phyloP scores from a whole-genome alignment of 1,284 basidiomycete genomes.

The Cutaneotrichosporon cutaneum region DNA sequence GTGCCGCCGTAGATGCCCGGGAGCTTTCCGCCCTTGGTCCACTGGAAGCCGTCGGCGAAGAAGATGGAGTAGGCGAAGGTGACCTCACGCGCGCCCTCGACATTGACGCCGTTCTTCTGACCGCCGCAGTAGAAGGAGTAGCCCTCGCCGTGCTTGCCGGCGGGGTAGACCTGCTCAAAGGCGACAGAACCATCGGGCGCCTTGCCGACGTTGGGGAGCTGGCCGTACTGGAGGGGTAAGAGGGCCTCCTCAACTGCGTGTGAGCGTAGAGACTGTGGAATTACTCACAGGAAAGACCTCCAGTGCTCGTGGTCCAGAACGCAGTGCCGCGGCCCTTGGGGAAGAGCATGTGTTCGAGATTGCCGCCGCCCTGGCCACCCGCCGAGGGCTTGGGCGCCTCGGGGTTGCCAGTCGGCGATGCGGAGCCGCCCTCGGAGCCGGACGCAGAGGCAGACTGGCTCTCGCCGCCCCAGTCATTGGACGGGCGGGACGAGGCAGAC shows the following conservation, averaged over 20 bases:
- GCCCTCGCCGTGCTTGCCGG: conserved; percentile 32
- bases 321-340: neutral
- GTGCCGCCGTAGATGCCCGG: conserved; percentile 52
- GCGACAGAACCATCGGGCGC: conserved; percentile 45
- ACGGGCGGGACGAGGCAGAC: neutral
- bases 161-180: conserved; percentile 34
- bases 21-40: conserved; percentile 53
- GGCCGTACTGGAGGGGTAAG: conserved; percentile 40
- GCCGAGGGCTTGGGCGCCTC: conserved; percentile 3
- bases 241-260: conserved; percentile 35
- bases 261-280: neutral
- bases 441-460: neutral
- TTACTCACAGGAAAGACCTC: conserved; percentile 1
- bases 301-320: neutral
- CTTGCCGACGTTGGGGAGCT: conserved; percentile 29
- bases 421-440: neutral
- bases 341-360: neutral
- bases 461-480: neutral
- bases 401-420: neutral
- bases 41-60: conserved; percentile 50
- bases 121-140: conserved; percentile 46
- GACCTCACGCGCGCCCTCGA: conserved; percentile 42
- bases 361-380: neutral
- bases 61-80: conserved; percentile 50
- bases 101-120: conserved; percentile 28